Evolutionary conservation across 768 basidiomycete genomes (phyloP), one percentile per base, ranked within the genome.

Genomic region (Rhizopogon salebrosus): DNA sequence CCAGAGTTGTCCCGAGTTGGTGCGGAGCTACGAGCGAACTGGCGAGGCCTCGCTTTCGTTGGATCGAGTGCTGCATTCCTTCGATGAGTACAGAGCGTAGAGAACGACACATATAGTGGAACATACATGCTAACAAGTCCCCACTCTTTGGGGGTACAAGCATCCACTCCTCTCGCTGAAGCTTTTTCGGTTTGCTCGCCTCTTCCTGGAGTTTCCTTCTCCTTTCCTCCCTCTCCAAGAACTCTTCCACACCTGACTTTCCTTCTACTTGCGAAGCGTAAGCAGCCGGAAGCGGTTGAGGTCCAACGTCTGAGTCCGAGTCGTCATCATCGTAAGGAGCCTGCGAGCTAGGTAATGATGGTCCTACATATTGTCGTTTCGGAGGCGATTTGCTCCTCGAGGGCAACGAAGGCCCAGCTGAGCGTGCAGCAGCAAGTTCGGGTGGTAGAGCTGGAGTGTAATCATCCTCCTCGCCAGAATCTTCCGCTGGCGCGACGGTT

Each of bases 111-210:
- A 23, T 46, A 31, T n/a, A 8, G 41, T 29, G 40, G 24, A 16
- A 79, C 87, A 57, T 60, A 95, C 92, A 85, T 42, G 79, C 80
- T 4, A 95, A 75, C 11, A 95, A 68, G 56, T 89, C 89, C 2
- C 89, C 85, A 1, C 84, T 80, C 18, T 86, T 83, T 0, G 97
- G 95, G 1, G 95, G 95, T 1, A 89, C 87, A 41, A 98, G 78
- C 97, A 99, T 99, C 97, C 97, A 99, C 67, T 95, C 94, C 18
- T 98, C 92, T 39, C 97, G 83, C 67, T 92, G 74, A 36, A 83
- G 72, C 36, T 80, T 78, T 67, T 92, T 93, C 10, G 89, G 89
- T 60, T 87, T 85, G 10, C 76, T 71, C 1, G 85, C 87, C 74
- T 89, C 92, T 82, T 92, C 88, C 29, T 84, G 73, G 54, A 83